Base-by-base conservation (phyloP, 1,139 yeast genomes). In the Diutina pseudorugosa region DNA sequence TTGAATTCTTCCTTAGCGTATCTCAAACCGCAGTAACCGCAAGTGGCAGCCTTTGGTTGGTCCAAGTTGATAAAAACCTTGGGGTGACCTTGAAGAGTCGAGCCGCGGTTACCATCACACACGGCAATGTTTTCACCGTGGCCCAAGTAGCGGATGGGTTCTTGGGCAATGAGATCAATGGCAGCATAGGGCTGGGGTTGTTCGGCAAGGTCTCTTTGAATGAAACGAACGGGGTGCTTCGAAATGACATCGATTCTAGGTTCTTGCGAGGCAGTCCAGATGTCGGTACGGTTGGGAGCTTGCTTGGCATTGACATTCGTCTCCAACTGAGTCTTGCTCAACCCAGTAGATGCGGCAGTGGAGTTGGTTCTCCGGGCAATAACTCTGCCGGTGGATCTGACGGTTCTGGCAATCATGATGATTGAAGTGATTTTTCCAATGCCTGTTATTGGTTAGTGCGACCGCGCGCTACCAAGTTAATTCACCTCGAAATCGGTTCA, bases 151-250 rank as follows among this genome's bases (percentile, higher is more conserved):
- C 80, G 72, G 51, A 88, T 70, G 11, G 96, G 95, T 62, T 82
- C 82, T 62, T 84, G 69, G 47, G 86, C 83, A 62, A 88, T 85
- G 66, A 88, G 75, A 53, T 87, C 93, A 64, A 88, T 88, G 56
- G 95, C 95, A 50, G 95, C 88, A 58, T 82, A 79, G 7, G 95
- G 91, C 62, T 78, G 78, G 56, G 96, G 96, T 69, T 88, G 94
- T 55, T 66, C 62, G 4, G 69, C 72, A 57, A 87, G 72, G 63
- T 87, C 88, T 58, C 74, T 79, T 62, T 87, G 95, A 53, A 83
- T 79, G 62, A 87, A 87, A 62, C 93, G 76, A 53, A 63, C 64
- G 12, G 90, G 83, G 57, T 83, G 80, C 52, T 62, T 67, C 51
- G 75, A 68, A 61, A 82, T 70, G 19, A 83, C 81, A 30, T 80